phyloP scores from a whole-genome alignment of 2,329 filamentous ascomycete genomes.

The Curvularia sp. region DNA sequence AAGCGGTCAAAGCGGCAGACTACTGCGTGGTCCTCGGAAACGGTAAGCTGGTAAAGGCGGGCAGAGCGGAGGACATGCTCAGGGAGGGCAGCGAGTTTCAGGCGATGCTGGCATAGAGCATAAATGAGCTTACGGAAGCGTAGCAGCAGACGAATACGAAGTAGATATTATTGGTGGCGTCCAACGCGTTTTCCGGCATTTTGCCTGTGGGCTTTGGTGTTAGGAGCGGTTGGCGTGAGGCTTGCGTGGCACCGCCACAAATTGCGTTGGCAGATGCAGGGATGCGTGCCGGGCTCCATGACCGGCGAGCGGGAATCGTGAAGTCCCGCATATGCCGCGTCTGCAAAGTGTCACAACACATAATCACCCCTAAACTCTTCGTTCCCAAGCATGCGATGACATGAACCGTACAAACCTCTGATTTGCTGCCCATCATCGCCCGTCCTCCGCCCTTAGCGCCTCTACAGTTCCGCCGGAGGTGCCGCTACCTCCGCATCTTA shows the following conservation, averaged over 20 bases:
- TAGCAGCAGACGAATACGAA: background rate
- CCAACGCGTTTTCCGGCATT: too few species aligned
- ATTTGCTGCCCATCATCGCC: background rate
- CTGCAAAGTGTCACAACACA: constrained; percentile 18
- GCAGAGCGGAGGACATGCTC: constrained; percentile 46
- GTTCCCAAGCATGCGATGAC: constrained; percentile 23
- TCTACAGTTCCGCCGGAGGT: constrained; percentile 6
- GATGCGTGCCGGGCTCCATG: constrained; percentile 6
- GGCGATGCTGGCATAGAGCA: constrained; percentile 40
- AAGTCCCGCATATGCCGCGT: constrained; percentile 27
- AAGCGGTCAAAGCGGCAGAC: constrained; percentile 66
- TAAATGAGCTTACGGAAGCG: background rate
- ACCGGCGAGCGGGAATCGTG: constrained; percentile 23
- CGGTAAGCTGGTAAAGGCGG: constrained; percentile 54
- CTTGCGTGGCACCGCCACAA: constrained; percentile 25
- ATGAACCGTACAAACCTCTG: background rate
- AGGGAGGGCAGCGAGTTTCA: constrained; percentile 44
- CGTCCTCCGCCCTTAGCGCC: background rate
- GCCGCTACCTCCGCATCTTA: constrained; percentile 9
- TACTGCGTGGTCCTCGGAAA: constrained; percentile 62
- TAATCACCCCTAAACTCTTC: background rate
- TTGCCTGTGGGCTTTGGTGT: too few species aligned
- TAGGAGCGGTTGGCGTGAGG: background rate
- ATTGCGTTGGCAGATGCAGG: constrained; percentile 26
- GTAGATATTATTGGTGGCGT: background rate